Evolutionary conservation across 768 basidiomycete species (phyloP).

Genomic region (Suillus spraguei): DNA sequence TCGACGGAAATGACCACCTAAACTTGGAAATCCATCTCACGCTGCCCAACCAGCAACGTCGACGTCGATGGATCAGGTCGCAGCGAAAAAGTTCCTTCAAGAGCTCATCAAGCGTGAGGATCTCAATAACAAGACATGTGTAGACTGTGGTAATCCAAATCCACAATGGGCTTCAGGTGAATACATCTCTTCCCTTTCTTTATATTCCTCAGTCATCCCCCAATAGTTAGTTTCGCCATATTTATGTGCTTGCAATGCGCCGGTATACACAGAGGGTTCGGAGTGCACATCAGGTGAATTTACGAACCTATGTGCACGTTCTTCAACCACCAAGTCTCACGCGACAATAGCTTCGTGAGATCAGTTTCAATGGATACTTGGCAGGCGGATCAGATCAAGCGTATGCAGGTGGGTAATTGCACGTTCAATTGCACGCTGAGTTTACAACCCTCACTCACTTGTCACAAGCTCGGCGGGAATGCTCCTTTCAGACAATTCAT

Average conservation of each 20-base stretch:
- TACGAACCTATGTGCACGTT: constrained; percentile 12
- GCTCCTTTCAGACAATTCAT: constrained; percentile 80
- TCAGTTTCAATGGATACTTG: constrained; percentile 97
- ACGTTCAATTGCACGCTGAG: not conserved
- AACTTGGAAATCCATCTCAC: not conserved
- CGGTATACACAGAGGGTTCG: constrained; percentile 85
- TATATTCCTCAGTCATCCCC: constrained; percentile 4
- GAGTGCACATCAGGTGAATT: constrained; percentile 83
- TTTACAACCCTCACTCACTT: constrained; percentile 15
- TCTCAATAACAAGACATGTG: constrained; percentile 75
- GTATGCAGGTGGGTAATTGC: constrained; percentile 76
- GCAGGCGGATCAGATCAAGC: constrained; percentile 83
- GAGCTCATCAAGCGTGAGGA: constrained; percentile 75
- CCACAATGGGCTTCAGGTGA: constrained; percentile 94
- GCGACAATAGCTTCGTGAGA: constrained; percentile 72
- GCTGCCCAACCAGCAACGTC: constrained; percentile 1
- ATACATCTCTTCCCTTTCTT: not conserved
- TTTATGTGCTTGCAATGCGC: constrained; percentile 93
- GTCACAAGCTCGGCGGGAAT: constrained; percentile 82
- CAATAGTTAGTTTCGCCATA: constrained; percentile 66
- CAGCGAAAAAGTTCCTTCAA: constrained; percentile 70
- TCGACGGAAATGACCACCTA: not conserved
- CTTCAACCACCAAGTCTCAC: constrained; percentile 5
- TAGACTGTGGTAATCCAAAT: constrained; percentile 86
- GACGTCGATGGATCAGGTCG: constrained; percentile 53